phyloP scores from a whole-genome alignment of 2,329 filamentous ascomycete species.

The Bimuria novae-zelandiae region DNA sequence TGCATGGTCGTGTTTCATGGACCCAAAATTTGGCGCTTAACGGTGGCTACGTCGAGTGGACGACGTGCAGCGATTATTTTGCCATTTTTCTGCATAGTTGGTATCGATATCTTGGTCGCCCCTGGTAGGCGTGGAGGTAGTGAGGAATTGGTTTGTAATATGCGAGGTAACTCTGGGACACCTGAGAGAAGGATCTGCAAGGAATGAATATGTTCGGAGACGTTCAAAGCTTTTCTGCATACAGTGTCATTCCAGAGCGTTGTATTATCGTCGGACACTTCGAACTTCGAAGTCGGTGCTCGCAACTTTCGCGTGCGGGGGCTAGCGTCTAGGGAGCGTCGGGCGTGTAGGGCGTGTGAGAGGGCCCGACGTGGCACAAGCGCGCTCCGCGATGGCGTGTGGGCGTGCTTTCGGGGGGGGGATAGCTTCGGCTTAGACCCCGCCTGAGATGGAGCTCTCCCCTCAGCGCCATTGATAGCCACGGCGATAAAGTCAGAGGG shows the following conservation, averaged over 20 bases:
- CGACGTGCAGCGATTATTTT: neutral
- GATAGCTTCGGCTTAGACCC: conserved; percentile 25
- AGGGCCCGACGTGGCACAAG: neutral
- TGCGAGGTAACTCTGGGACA: no score
- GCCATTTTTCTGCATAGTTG: conserved; percentile 1
- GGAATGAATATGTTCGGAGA: no score
- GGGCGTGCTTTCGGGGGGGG: conserved; percentile 23
- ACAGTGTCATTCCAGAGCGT: no score
- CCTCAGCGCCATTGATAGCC: conserved; percentile 17
- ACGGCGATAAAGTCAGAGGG: conserved; percentile 14
- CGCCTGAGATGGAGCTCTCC: conserved; percentile 9
- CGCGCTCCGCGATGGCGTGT: conserved; percentile 19
- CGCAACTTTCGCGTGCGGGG: neutral
- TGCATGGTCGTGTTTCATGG: conserved; percentile 1
- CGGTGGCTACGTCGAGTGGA: neutral
- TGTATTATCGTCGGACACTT: no score
- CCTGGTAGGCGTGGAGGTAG: neutral
- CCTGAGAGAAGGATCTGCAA: no score
- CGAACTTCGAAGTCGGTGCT: no score
- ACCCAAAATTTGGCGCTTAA: neutral
- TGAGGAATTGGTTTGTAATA: neutral
- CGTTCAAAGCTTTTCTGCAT: no score
- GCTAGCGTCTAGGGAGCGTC: neutral
- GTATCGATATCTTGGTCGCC: neutral
- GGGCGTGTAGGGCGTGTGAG: conserved; percentile 5